These are phyloP conservation scores for Kodamaea kakaduensis DNA, from an alignment of 805 yeast genomes.

Conservation along the genomic window DNA sequence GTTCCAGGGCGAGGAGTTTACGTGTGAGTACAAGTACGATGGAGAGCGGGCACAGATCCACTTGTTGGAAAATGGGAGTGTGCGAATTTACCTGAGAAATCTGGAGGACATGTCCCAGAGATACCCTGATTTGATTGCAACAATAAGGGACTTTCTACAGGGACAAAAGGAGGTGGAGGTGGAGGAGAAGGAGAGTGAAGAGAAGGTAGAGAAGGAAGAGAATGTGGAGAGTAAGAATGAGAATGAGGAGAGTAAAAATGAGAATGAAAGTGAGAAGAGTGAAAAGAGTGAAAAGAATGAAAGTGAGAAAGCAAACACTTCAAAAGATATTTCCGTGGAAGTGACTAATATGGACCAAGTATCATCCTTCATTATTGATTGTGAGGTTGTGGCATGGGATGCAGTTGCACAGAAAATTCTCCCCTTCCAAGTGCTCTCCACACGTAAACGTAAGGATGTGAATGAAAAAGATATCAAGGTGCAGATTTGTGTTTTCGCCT, in stretches of 20 bases:
- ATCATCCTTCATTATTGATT: constrained; percentile 70
- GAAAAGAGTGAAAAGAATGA: background rate
- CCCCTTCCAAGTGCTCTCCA: constrained; percentile 90
- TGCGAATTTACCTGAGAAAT: constrained; percentile 84
- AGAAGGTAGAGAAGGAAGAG: background rate
- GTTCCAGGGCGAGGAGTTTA: constrained; percentile 78
- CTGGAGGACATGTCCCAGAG: constrained; percentile 96
- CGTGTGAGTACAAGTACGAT: constrained; percentile 96
- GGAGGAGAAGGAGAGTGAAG: background rate
- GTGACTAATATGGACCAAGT: constrained; percentile 28
- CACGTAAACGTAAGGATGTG: constrained; percentile 92
- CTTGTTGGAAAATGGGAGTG: constrained; percentile 56
- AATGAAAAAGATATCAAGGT: constrained; percentile 84
- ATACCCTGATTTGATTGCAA: constrained; percentile 82
- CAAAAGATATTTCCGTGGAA: constrained; percentile 11
- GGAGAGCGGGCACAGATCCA: constrained; percentile 98
- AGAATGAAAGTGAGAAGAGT: background rate
- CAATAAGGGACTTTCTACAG: constrained; percentile 56
- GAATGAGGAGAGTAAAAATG: background rate
- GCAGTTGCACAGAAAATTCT: constrained; percentile 68
- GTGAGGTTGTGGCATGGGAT: constrained; percentile 99
- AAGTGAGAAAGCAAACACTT: no score
- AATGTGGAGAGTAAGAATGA: no score
- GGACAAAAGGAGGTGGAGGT: constrained; percentile 15
- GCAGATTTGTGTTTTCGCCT: constrained; percentile 87